These are phyloP conservation scores for Cyberlindnera mrakii DNA, from an alignment of 805 yeast species.

Conservation along the genomic window DNA sequence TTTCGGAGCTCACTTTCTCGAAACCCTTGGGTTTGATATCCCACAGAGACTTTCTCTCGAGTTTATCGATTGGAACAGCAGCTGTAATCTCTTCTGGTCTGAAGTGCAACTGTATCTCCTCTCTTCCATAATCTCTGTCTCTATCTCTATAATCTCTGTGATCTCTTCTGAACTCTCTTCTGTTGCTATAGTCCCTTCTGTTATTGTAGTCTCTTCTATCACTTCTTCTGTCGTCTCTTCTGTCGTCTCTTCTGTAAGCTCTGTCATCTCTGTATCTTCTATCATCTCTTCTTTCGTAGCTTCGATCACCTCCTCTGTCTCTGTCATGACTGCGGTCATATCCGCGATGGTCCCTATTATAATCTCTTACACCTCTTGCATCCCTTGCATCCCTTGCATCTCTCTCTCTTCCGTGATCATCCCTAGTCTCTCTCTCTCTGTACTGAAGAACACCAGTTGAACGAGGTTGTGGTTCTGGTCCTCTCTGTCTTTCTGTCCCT, in stretches of 20 bases:
- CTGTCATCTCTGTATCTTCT: slow-evolving; percentile 4
- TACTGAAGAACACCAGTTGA: neutral
- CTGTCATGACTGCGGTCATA: slow-evolving; percentile 1
- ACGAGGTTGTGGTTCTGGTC: neutral
- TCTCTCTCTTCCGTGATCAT: neutral
- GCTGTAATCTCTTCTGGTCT: slow-evolving; percentile 27
- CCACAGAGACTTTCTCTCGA: slow-evolving; percentile 58
- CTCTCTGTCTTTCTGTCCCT: neutral
- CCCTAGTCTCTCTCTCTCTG: neutral
- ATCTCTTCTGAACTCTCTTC: slow-evolving; percentile 1
- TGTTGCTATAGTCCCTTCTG: slow-evolving; percentile 1
- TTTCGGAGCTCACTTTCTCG: slow-evolving; percentile 65
- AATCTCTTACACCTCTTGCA: slow-evolving; percentile 7
- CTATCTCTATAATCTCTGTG: neutral
- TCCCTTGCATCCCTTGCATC: slow-evolving; percentile 5
- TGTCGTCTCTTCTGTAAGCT: slow-evolving; percentile 3
- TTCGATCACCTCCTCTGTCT: neutral
- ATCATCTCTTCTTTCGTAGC: neutral
- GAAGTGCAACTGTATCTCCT: slow-evolving; percentile 4
- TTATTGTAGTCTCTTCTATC: slow-evolving; percentile 7
- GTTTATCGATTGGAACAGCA: slow-evolving; percentile 42
- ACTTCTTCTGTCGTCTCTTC: slow-evolving; percentile 7
- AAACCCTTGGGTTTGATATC: slow-evolving; percentile 67
- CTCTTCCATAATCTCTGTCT: slow-evolving; percentile 5
- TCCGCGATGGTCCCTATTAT: slow-evolving; percentile 1